Base-by-base conservation (phyloP, 2,329 filamentous ascomycete genomes). In the Paecilomyces niveus region DNA sequence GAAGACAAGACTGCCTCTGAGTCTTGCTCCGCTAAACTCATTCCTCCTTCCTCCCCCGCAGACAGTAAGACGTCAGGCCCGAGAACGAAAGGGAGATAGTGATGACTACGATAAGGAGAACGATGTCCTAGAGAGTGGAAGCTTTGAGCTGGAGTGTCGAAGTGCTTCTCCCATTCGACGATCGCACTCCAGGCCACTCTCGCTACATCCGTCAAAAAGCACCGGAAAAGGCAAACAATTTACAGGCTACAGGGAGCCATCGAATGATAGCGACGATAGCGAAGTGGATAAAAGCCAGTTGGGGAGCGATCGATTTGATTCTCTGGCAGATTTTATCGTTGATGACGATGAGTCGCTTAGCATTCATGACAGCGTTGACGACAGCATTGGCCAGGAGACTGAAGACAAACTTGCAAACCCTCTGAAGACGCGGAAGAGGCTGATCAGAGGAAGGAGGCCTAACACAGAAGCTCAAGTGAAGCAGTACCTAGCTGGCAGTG, bases 281-380 rank as follows among this genome's bases (percentile, higher is more conserved):
- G 64, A 67, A 21, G 63, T 63, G 13, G 62, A 62, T 11, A 61
- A 62, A n/a, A 61, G 61, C 24, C 55, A 60, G 50, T 21, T 45
- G 9, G 61, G 63, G 18, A 66, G 70, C 55, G 68, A 72, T 63
- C 68, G 68, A 54, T 71, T 70, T 54, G 65, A 74, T 59, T 77
- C 74, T 50, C 62, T 76, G 33, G 71, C 75, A 29, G 74, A 71
- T 56, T 77, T 76, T 56, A 72, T 77, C 62, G 70, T 75, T 59
- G 73, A 72, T 54, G 72, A 76, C 62, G 68, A 74, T 66, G 72
- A 75, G 11, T 68, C 74, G 54, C 57, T 68, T 24, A 76, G 72
- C 58, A 73, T 66, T 32, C 63, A 56, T 24, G 58, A 58, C 2
- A 56, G 54, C 32, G 61, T 61, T 22, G 50, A 29, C 54, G 72